Evolutionary conservation across 1,284 basidiomycete genomes (phyloP).

Genomic region (Xerocomus nothofagi): DNA sequence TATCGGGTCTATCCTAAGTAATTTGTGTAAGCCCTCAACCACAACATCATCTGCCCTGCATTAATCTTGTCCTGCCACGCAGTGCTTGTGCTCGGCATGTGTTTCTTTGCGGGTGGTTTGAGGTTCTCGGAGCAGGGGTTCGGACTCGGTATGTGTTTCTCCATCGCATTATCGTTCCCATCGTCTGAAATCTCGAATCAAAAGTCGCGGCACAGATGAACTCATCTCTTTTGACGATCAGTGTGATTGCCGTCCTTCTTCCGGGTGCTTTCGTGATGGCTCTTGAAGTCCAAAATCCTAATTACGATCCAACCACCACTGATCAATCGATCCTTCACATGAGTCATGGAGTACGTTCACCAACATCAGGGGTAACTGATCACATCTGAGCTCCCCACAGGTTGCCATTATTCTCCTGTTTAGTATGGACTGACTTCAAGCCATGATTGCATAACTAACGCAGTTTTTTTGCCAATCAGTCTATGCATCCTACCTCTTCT

Average conservation of each 20-base stretch:
- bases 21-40: constrained; percentile 52
- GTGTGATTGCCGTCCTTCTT: constrained; percentile 78
- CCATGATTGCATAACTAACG: constrained; percentile 5
- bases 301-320: constrained; percentile 34
- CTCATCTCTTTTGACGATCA: constrained; percentile 75
- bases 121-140: constrained; percentile 79
- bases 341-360: constrained; percentile 69
- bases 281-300: constrained; percentile 36
- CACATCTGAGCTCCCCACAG: constrained; percentile 37
- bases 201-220: constrained; percentile 77
- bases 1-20: constrained; percentile 80
- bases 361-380: not conserved
- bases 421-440: constrained; percentile 45
- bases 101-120: constrained; percentile 77
- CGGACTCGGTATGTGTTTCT: constrained; percentile 51
- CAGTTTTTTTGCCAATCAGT: constrained; percentile 39
- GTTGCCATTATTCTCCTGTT: constrained; percentile 79
- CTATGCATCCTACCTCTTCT: constrained; percentile 73
- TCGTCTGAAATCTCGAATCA: constrained; percentile 21
- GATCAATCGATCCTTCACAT: constrained; percentile 61
- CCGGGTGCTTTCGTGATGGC: constrained; percentile 67
- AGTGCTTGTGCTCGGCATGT: constrained; percentile 75
- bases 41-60: not conserved
- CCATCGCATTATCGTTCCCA: not conserved
- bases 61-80: constrained; percentile 19